phyloP scores from a whole-genome alignment of 225 moss, liverwort and hornwort species.

The Bryoerythrophyllum caledonicum region DNA sequence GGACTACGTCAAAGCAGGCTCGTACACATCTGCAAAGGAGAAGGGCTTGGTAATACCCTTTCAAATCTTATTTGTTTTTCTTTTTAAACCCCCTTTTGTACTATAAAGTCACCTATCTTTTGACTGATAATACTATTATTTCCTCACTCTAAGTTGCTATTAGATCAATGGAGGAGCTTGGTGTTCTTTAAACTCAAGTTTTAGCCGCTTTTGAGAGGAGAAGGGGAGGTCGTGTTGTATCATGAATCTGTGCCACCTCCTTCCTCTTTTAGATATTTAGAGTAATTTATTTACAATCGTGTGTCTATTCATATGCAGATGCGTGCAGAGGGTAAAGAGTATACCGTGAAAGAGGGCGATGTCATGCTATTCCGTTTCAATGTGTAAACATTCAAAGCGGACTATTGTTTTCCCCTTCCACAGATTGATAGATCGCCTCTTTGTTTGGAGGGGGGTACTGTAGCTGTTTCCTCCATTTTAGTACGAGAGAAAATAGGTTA shows the following conservation, averaged over 20 bases:
- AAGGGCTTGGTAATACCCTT: constrained; percentile 65
- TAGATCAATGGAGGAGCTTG: too few species aligned
- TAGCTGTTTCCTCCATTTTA: not conserved
- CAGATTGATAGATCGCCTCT: not conserved
- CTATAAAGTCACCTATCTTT: too few species aligned
- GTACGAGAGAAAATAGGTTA: constrained; percentile 23
- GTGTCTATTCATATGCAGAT: constrained; percentile 50
- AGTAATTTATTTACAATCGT: not conserved
- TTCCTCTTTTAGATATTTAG: too few species aligned
- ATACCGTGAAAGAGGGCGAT: constrained; percentile 91
- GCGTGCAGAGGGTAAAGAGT: constrained; percentile 96
- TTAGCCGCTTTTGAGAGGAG: too few species aligned
- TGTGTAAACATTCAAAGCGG: constrained; percentile 39
- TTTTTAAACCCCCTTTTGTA: not conserved
- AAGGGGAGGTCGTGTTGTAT: too few species aligned
- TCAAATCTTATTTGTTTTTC: not conserved
- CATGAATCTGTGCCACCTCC: too few species aligned
- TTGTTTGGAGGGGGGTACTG: not conserved
- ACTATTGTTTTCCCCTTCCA: not conserved
- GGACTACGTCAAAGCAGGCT: constrained; percentile 83
- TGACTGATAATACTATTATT: too few species aligned
- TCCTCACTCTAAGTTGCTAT: too few species aligned
- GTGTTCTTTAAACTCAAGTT: too few species aligned
- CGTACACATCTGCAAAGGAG: constrained; percentile 74
- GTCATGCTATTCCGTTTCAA: constrained; percentile 98